Percentiles rank a stretch among this genome's conserved stretches.
Evolutionary conservation across 176 grass and related monocot genomes (phyloP).

Genomic region (Pontederia paniculata): DNA sequence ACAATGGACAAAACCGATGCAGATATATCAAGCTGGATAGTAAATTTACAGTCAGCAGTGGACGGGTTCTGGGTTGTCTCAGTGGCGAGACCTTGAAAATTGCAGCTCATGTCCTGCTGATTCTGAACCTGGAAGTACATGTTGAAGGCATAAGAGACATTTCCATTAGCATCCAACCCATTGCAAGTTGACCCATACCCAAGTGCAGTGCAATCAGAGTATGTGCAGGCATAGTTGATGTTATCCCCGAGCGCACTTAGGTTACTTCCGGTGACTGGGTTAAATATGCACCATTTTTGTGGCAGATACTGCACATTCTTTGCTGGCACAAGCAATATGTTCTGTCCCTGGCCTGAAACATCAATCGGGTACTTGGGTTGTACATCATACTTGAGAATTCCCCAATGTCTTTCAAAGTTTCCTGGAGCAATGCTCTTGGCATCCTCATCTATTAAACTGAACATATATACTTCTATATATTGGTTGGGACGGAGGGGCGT

Average conservation of each 20-base stretch:
- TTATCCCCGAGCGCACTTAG: slow-evolving; percentile 1
- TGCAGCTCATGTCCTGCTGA: too few species aligned
- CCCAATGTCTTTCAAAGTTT: slow-evolving; percentile 25
- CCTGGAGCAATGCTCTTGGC: slow-evolving; percentile 20
- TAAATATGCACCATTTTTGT: slow-evolving; percentile 5
- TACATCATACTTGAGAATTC: slow-evolving; percentile 21
- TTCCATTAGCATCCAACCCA: too few species aligned
- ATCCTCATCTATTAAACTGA: slow-evolving; percentile 22
- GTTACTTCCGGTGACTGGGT: background rate
- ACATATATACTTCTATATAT: slow-evolving; percentile 24
- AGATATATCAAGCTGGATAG: too few species aligned
- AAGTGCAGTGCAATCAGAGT: background rate
- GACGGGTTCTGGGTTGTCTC: too few species aligned
- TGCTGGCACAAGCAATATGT: slow-evolving; percentile 3
- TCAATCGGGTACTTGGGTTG: slow-evolving; percentile 20
- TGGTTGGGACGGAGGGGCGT: slow-evolving; percentile 18
- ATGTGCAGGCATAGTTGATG: slow-evolving; percentile 29
- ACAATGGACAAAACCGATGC: too few species aligned
- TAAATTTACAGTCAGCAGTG: too few species aligned
- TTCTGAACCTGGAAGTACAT: too few species aligned
- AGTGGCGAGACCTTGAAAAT: too few species aligned
- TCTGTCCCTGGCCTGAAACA: slow-evolving; percentile 16
- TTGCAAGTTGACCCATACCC: too few species aligned
- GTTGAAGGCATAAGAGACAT: too few species aligned
- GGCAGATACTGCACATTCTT: slow-evolving; percentile 10